Percentiles rank a stretch among this genome's conserved stretches.
These are phyloP conservation scores for Pisolithus orientalis DNA, from an alignment of 768 basidiomycete species.

Conservation along the genomic window DNA sequence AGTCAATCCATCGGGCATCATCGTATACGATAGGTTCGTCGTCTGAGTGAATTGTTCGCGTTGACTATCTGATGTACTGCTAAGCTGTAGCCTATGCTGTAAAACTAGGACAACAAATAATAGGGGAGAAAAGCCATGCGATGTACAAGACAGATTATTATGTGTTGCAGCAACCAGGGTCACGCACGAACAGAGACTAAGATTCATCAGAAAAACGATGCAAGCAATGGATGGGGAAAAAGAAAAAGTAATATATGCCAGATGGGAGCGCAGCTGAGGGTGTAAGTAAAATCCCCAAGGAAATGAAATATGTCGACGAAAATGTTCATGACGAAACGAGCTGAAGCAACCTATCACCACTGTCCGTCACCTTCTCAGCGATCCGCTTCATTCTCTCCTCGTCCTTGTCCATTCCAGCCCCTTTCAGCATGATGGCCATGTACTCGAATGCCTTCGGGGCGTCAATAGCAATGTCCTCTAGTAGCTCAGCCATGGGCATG, in stretches of 20 bases:
- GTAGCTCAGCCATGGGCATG: constrained; percentile 56
- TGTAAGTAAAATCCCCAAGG: constrained; percentile 8
- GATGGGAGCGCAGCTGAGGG: not conserved
- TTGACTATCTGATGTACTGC: constrained; percentile 15
- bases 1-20: too few relatives aligned
- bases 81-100: constrained; percentile 19
- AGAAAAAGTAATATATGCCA: not conserved
- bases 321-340: constrained; percentile 41
- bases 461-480: constrained; percentile 89
- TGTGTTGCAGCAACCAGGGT: constrained; percentile 18
- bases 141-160: constrained; percentile 20
- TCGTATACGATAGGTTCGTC: constrained; percentile 1
- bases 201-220: constrained; percentile 14
- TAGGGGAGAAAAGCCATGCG: constrained; percentile 11
- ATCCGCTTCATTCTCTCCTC: constrained; percentile 52
- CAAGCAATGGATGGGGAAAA: constrained; percentile 3
- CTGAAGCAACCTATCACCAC: constrained; percentile 51
- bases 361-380: constrained; percentile 55
- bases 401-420: constrained; percentile 52
- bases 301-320: constrained; percentile 8
- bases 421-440: constrained; percentile 70
- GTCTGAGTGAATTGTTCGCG: constrained; percentile 15
- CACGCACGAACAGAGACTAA: constrained; percentile 14
- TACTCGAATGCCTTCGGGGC: constrained; percentile 79
- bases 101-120: constrained; percentile 14